These are phyloP conservation scores for Colletotrichum destructivum DNA, from an alignment of 2,329 filamentous ascomycete species.

Conservation along the genomic window DNA sequence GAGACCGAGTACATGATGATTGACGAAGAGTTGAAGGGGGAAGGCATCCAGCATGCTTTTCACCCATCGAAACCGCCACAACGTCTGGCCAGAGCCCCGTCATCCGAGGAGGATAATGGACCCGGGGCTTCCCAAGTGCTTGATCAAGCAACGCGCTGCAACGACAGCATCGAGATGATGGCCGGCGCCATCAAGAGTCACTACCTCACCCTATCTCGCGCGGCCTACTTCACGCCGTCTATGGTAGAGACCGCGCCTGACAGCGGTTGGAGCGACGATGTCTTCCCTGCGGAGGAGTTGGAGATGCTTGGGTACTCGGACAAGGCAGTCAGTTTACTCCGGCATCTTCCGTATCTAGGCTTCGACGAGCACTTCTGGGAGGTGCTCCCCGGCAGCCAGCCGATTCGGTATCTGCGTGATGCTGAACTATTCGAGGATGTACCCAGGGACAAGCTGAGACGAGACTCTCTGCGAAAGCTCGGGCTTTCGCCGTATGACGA, in stretches of 20 bases:
- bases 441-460: neutral
- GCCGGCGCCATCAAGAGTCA: conserved; percentile 8
- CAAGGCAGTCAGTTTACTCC: conserved; percentile 18
- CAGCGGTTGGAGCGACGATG: conserved; percentile 13
- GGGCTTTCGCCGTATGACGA: conserved; percentile 16
- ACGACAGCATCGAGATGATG: neutral
- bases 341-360: conserved; percentile 27
- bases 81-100: neutral
- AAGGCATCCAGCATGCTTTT: neutral
- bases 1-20: neutral
- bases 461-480: conserved; percentile 5
- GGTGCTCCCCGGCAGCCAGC: conserved; percentile 7
- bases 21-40: neutral
- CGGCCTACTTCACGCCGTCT: conserved; percentile 4
- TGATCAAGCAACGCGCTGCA: neutral
- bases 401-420: conserved; percentile 27
- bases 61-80: neutral
- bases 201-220: conserved; percentile 1
- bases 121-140: neutral
- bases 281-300: conserved; percentile 3
- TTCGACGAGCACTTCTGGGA: conserved; percentile 27
- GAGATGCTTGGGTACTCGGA: conserved; percentile 14
- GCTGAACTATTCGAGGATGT: neutral
- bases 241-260: conserved; percentile 4
- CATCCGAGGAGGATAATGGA: neutral